A percentile compares a stretch with the other conserved stretches of the same genome.
Evolutionary conservation across 176 grass and related monocot genomes (phyloP).

Genomic region (Chloris gayana): DNA sequence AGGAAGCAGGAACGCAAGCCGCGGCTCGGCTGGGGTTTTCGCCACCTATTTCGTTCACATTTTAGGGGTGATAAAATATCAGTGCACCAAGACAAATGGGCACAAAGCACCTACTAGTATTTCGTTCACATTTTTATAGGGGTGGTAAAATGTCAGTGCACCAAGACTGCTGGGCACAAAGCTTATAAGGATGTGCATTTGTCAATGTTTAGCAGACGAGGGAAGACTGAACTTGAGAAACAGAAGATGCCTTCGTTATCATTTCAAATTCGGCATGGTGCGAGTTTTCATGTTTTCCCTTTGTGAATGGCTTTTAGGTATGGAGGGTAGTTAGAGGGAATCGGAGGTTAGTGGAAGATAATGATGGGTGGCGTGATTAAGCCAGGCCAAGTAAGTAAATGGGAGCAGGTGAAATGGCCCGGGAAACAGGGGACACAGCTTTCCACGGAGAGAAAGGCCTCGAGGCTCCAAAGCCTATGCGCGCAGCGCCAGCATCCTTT

Average conservation of each 20-base stretch:
- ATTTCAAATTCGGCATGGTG: background rate
- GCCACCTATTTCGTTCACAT: background rate
- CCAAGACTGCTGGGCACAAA: background rate
- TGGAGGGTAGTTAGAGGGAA: slow-evolving; percentile 40
- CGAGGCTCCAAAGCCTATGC: slow-evolving; percentile 49
- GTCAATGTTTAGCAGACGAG: no score
- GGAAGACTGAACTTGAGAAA: background rate
- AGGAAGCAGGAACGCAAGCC: no score
- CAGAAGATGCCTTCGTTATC: background rate
- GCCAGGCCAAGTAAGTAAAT: background rate
- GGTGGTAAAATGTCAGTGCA: background rate
- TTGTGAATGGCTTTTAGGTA: slow-evolving; percentile 47
- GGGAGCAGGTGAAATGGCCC: slow-evolving; percentile 50
- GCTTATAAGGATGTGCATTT: background rate
- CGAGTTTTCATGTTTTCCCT: slow-evolving; percentile 10
- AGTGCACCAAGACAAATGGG: background rate
- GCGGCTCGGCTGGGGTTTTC: background rate
- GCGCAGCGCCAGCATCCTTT: background rate
- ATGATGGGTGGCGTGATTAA: slow-evolving; percentile 21
- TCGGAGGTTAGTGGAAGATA: slow-evolving; percentile 44
- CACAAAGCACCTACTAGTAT: background rate
- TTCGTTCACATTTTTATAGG: background rate
- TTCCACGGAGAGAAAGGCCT: slow-evolving; percentile 56
- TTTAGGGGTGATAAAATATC: background rate
- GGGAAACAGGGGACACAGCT: slow-evolving; percentile 85